These are phyloP conservation scores for Cercospora zeina DNA, from an alignment of 2,329 filamentous ascomycete species.

Conservation along the genomic window DNA sequence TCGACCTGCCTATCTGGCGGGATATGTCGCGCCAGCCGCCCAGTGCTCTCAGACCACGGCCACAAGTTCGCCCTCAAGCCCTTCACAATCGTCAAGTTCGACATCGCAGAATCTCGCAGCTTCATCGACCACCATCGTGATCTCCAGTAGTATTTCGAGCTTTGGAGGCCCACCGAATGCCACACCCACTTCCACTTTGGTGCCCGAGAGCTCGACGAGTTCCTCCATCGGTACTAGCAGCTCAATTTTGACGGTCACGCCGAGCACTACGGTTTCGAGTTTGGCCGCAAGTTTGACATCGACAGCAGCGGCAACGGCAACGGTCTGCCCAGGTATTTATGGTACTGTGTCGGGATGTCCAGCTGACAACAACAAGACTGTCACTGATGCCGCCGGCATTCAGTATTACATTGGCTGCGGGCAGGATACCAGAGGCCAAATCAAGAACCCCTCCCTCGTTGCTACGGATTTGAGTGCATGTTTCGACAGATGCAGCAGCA, in stretches of 20 bases:
- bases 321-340: background rate
- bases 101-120: no score
- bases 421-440: background rate
- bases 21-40: background rate
- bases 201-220: no score
- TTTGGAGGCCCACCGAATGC: no score
- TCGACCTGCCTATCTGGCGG: background rate
- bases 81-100: background rate
- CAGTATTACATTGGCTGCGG: conserved; percentile 17
- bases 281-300: background rate
- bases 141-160: background rate
- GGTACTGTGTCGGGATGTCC: background rate
- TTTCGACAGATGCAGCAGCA: conserved; percentile 5
- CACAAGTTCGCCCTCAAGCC: background rate
- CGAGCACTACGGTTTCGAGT: background rate
- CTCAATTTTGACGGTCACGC: background rate
- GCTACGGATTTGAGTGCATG: conserved; percentile 2
- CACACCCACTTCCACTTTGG: no score
- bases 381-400: background rate
- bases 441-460: background rate
- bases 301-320: background rate
- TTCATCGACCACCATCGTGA: background rate
- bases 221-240: no score
- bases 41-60: background rate
- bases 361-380: conserved; percentile 2